Base-by-base conservation (phyloP, 768 basidiomycete genomes). In the Boletus pseudo-olivaceus region DNA sequence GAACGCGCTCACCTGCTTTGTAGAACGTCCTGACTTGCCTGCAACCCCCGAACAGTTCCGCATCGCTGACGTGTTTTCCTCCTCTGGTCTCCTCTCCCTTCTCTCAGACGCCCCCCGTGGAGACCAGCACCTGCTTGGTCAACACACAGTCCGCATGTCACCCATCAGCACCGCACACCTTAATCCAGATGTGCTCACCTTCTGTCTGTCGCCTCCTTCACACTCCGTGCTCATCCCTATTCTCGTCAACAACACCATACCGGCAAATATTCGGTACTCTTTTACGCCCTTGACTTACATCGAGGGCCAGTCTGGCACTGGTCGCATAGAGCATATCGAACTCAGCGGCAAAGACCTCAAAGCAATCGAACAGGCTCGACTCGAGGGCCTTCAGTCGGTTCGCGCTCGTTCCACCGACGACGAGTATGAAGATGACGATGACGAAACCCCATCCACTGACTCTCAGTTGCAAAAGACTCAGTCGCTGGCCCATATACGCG, bases 81-180 rank as follows among this genome's bases (percentile, higher is more conserved):
- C 78, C 27, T 78, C 86, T 39, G 81, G 81, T 17, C 62, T 83
- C 11, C 55, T 87, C 12, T 69, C 78, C 4, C 61, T 75, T 9
- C 68, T 78, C 20, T 64, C 62, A 40, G 67, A 75, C 37, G 65
- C 62, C 17, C 20, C 46, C 29, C 64, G 70, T 1, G 76, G 73
- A 38, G 85, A 89, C 57, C 67, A 74, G 5, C 85, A 90, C 65
- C 73, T 91, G 8, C 79, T 85, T 32, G 95, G 95, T 33, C 87
- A 93, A 68, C 92, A 95, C 65, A 94, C 92, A 0, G 88, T 98
- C 48, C 84, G 88, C 59, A 87, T 95, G 81, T 91, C 93, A 0
- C 94, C 94, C 10, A 93, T 92, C 62, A 92, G 93, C 67, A 97
- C 94, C 3, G 95, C 94, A 5, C 85, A 87, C 20, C 76, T 98